These are phyloP conservation scores for Mucor mucedo DNA, from an alignment of 371 early-diverging fungal genomes.

Conservation along the genomic window DNA sequence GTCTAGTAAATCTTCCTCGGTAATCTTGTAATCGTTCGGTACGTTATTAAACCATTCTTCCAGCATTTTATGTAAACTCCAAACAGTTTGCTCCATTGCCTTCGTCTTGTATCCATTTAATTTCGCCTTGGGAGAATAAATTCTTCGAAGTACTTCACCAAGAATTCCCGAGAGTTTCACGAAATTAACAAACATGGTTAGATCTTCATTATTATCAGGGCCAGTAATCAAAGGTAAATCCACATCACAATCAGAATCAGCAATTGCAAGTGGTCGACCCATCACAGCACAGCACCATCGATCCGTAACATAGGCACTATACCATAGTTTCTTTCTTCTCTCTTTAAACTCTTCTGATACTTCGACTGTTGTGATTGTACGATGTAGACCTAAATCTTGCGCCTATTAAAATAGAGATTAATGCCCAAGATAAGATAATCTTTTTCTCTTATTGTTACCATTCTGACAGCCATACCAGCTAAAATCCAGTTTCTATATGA, in stretches of 20 bases:
- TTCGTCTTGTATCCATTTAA: conserved; percentile 30
- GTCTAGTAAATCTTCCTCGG: conserved; percentile 22
- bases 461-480: conserved; percentile 55
- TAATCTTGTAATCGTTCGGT: conserved; percentile 30
- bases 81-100: conserved; percentile 31
- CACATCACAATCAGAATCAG: conserved; percentile 48
- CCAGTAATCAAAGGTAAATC: conserved; percentile 26
- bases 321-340: conserved; percentile 40
- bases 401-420: conserved; percentile 10
- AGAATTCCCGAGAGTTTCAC: conserved; percentile 41
- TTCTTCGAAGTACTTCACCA: conserved; percentile 40
- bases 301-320: conserved; percentile 36
- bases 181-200: conserved; percentile 33
- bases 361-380: conserved; percentile 25
- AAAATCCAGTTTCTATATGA: conserved; percentile 49
- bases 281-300: conserved; percentile 49
- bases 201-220: conserved; percentile 13
- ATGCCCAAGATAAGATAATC: background rate
- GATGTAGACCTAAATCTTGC: conserved; percentile 47
- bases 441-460: conserved; percentile 14
- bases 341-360: conserved; percentile 23
- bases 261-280: conserved; percentile 48
- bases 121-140: conserved; percentile 44
- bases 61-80: conserved; percentile 35
- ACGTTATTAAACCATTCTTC: conserved; percentile 35